phyloP scores from a whole-genome alignment of 192 early-diverging fungal genomes.

The Martensiomyces pterosporus region DNA sequence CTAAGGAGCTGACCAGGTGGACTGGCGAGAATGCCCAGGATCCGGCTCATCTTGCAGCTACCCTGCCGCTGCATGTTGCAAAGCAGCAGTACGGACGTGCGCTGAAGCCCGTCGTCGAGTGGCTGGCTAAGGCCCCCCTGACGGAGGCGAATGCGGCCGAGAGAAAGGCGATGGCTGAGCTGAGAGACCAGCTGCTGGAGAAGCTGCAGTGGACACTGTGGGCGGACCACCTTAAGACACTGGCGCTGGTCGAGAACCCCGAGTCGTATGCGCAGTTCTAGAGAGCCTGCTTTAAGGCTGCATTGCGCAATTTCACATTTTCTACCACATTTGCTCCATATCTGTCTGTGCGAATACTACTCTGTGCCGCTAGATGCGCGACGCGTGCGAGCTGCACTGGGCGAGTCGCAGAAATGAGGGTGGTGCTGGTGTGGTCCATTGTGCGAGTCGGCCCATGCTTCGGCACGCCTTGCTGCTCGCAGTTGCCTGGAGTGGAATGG shows the following conservation, averaged over 20 bases:
- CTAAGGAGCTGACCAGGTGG: slow-evolving; percentile 61
- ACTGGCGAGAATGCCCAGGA: slow-evolving; percentile 44
- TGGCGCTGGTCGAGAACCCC: slow-evolving; percentile 19
- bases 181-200: slow-evolving; percentile 55
- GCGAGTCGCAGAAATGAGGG: no score
- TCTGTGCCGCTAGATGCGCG: no score
- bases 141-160: slow-evolving; percentile 52
- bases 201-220: slow-evolving; percentile 70
- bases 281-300: no score
- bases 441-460: no score
- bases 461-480: no score
- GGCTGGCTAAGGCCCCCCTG: slow-evolving; percentile 56
- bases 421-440: no score
- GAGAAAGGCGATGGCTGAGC: slow-evolving; percentile 49
- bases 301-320: no score
- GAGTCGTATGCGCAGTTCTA: not conserved
- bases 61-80: slow-evolving; percentile 55
- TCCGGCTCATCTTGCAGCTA: slow-evolving; percentile 52
- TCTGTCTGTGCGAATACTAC: no score
- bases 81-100: slow-evolving; percentile 62
- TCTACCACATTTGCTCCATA: no score
- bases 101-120: slow-evolving; percentile 69
- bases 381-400: no score
- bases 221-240: slow-evolving; percentile 50
- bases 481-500: no score